Conservation (phyloP, 129 eudicot species). For the Flaveria sonorensis region DNA sequence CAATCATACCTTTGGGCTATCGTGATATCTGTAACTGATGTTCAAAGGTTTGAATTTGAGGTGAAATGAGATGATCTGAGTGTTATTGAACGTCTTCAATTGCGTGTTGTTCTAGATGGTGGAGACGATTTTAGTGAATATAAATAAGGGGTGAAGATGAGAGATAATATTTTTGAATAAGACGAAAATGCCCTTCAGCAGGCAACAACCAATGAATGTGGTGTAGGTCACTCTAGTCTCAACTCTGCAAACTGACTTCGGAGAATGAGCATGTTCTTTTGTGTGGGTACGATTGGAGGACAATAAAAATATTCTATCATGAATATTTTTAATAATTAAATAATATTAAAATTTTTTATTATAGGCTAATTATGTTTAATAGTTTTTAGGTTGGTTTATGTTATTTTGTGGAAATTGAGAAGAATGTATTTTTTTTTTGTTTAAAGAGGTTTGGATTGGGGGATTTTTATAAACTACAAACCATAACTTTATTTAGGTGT, state of each 20-base stretch:
- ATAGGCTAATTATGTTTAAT: too few relatives aligned
- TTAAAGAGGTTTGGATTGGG: not conserved
- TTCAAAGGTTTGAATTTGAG: constrained; percentile 3
- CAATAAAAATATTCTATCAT: not conserved
- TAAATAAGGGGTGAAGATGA: constrained; percentile 5
- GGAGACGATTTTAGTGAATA: constrained; percentile 5
- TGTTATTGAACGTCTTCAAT: constrained; percentile 3
- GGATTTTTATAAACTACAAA: not conserved
- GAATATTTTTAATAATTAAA: not conserved
- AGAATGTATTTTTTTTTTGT: not conserved
- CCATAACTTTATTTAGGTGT: not conserved
- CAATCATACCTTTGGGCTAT: constrained; percentile 14
- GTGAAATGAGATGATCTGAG: not conserved
- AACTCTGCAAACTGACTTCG: not conserved
- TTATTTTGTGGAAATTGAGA: not conserved
- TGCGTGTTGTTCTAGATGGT: constrained; percentile 20
- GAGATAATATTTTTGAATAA: not conserved
- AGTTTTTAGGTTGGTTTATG: not conserved
- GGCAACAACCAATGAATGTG: not conserved
- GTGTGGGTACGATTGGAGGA: constrained; percentile 4
- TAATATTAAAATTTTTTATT: not conserved
- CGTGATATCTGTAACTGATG: not conserved
- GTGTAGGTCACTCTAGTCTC: not conserved
- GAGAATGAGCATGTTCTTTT: not conserved
- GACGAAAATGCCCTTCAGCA: constrained; percentile 21